phyloP scores from a whole-genome alignment of 192 early-diverging fungal species.

The Linnemannia schmuckeri region DNA sequence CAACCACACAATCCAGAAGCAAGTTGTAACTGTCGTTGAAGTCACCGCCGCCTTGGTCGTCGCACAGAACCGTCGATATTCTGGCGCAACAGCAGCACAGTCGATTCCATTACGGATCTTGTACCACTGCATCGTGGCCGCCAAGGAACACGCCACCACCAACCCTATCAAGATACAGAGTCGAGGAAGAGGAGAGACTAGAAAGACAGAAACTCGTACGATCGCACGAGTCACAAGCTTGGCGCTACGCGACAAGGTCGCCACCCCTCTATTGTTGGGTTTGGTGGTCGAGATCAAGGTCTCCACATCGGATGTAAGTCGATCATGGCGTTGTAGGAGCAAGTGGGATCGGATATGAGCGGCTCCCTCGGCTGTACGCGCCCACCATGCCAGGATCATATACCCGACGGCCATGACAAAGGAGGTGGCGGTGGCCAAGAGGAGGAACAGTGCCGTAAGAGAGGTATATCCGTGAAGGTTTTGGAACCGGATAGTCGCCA shows the following conservation, averaged over 20 bases:
- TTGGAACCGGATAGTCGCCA: slow-evolving; percentile 13
- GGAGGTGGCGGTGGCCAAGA: slow-evolving; percentile 20
- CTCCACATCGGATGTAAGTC: neutral
- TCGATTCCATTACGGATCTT: slow-evolving; percentile 17
- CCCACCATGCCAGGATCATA: slow-evolving; percentile 32
- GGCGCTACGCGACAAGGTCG: neutral
- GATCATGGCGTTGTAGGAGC: neutral
- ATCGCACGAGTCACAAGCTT: neutral
- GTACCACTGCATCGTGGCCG: slow-evolving; percentile 1
- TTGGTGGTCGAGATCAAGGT: neutral
- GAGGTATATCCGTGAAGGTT: neutral
- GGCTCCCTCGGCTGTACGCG: slow-evolving; percentile 4
- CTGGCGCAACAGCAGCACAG: neutral
- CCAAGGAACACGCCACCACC: neutral
- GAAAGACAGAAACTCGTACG: neutral
- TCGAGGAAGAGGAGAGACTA: slow-evolving; percentile 14
- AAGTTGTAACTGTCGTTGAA: neutral
- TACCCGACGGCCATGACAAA: slow-evolving; percentile 15
- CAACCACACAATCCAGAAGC: slow-evolving; percentile 22
- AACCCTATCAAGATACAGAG: slow-evolving; percentile 15
- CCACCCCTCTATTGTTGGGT: neutral
- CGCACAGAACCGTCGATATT: slow-evolving; percentile 11
- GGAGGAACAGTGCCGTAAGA: slow-evolving; percentile 15
- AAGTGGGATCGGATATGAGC: slow-evolving; percentile 3
- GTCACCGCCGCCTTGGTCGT: slow-evolving; percentile 26